Base-by-base conservation (phyloP, 768 basidiomycete species). In the Sporobolomyces pararoseus region DNA sequence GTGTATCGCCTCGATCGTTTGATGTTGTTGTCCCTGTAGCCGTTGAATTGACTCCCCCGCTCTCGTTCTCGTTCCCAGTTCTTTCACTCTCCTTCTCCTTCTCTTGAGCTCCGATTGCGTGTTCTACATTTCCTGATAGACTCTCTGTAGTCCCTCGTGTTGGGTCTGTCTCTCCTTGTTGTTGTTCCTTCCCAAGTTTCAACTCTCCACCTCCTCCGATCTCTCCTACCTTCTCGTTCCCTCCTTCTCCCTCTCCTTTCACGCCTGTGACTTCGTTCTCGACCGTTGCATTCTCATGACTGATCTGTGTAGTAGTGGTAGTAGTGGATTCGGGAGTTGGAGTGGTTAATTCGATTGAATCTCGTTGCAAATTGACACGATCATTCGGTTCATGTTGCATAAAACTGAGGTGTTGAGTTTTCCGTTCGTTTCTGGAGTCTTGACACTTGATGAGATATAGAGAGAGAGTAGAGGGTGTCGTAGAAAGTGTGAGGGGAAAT, bases 331-430 rank as follows among this genome's bases (percentile, higher is more conserved):
- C n/a, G n/a, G n/a, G n/a, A 47, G 10, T 47, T 27, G 10, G 50
- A 27, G 25, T 23, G 42, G 12, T 46, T 29, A 44, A 31, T 59
- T 59, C 29, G 25, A 46, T 46, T 27, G 39, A 46, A 39, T 29
- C 29, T 13, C 17, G 25, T 42, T 39, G 37, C 4, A 35, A 29
- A 16, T 27, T 44, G 58, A 44, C 58, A 59, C 58, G 58, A 59
- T 58, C 55, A 29, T 59, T 27, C 42, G 58, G 21, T 6, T 42
- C 58, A 59, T 59, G 39, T 59, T 59, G 58, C 58, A 59, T 59
- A 44, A 7, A 46, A 12, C n/a, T 25, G 32, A 7, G 13, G 32
- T 17, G 16, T 53, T 53, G 13, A 7, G 9, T 17, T 7, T 7
- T 53, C 25, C 13, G 25, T 25, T 17, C 9, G 29, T 53, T 53